A percentile compares a stretch with the other conserved stretches of the same genome.
phyloP scores from a whole-genome alignment of 78 protist genomes.

The Speleostelium caveatum region DNA sequence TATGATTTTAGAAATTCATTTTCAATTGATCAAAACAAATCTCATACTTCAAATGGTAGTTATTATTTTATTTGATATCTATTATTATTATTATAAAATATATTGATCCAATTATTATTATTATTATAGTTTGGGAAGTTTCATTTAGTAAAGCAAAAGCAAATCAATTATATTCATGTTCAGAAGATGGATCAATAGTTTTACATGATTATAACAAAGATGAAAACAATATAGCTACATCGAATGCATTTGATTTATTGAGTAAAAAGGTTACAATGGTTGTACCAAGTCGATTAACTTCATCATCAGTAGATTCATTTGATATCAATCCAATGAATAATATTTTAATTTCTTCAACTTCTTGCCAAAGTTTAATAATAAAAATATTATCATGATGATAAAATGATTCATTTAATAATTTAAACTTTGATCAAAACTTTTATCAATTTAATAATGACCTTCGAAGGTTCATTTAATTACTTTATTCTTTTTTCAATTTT shows the following conservation, averaged over 20 bases:
- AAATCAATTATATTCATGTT: conserved; percentile 69
- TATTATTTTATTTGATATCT: background rate
- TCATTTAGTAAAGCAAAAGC: conserved; percentile 48
- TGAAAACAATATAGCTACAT: background rate
- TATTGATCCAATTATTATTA: background rate
- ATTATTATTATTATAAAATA: background rate
- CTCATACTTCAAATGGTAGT: conserved; percentile 49
- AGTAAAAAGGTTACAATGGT: conserved; percentile 8
- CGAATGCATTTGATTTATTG: conserved; percentile 32
- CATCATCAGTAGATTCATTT: conserved; percentile 49
- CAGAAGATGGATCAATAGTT: conserved; percentile 57
- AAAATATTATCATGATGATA: conserved; percentile 1
- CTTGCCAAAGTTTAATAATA: conserved; percentile 41
- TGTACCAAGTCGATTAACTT: background rate
- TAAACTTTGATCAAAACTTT: background rate
- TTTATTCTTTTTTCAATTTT: conserved; percentile 19
- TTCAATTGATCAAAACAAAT: conserved; percentile 68
- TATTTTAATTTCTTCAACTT: conserved; percentile 22
- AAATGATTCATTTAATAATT: background rate
- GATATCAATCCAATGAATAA: conserved; percentile 27
- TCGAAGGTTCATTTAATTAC: background rate
- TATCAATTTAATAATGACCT: background rate
- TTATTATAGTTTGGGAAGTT: conserved; percentile 61
- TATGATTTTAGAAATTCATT: conserved; percentile 57
- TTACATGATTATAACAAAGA: conserved; percentile 42